Conservation (phyloP, 23 red algal genomes). For the Agarophyton chilense region DNA sequence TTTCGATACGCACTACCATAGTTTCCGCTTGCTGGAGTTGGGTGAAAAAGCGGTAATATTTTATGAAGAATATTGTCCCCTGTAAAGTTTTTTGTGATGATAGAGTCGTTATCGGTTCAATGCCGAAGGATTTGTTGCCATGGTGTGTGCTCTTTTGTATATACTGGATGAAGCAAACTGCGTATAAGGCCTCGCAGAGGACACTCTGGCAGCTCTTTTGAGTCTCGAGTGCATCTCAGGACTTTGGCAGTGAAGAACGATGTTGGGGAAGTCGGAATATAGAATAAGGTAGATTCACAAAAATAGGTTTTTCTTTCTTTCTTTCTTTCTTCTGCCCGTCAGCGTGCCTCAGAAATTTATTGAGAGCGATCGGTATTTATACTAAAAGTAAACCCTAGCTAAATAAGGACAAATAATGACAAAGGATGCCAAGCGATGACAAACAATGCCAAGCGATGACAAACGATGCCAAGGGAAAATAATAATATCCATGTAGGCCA, state of each 20-base stretch:
- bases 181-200: neutral
- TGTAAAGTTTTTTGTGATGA: slow-evolving; percentile 13
- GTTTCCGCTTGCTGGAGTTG: neutral
- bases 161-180: neutral
- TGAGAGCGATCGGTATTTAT: no score
- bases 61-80: neutral
- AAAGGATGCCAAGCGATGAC: no score
- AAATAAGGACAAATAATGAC: no score
- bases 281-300: no score
- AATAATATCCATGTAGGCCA: no score
- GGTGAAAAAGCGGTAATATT: slow-evolving; percentile 18
- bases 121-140: neutral
- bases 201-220: neutral
- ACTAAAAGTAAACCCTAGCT: no score
- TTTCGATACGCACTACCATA: slow-evolving; percentile 10
- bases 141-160: neutral
- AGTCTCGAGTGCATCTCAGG: neutral
- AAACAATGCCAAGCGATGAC: no score
- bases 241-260: neutral
- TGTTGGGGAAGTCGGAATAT: no score
- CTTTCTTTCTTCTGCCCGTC: no score
- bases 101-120: neutral
- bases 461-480: no score
- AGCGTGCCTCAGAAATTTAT: no score
- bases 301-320: no score